phyloP scores from a whole-genome alignment of 169 alveolate species.

The Plasmodium vivax region DNA sequence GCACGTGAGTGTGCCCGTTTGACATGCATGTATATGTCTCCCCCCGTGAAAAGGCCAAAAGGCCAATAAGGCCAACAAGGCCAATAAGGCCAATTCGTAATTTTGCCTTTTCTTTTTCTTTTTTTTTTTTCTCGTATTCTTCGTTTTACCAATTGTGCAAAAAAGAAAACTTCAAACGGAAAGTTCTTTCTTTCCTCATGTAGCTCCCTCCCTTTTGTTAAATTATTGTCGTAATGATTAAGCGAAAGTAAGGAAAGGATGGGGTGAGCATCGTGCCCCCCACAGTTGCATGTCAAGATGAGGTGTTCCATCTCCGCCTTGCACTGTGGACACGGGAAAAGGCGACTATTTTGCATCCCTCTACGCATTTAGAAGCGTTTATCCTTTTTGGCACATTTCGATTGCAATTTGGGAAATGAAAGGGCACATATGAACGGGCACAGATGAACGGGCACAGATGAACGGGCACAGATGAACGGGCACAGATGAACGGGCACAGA shows the following conservation, averaged over 20 bases:
- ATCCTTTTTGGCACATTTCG: neutral
- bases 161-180: neutral
- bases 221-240: neutral
- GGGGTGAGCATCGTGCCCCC: neutral
- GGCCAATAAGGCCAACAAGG: too few species aligned
- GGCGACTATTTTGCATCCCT: neutral
- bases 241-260: neutral
- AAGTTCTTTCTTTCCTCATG: neutral
- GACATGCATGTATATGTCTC: neutral
- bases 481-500: too few species aligned
- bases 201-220: neutral
- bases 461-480: too few species aligned
- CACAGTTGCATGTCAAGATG: neutral
- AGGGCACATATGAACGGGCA: neutral
- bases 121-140: neutral
- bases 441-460: too few species aligned
- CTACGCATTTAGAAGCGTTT: conserved; percentile 20
- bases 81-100: neutral
- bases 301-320: neutral
- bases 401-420: neutral
- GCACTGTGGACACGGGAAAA: neutral
- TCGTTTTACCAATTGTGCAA: neutral
- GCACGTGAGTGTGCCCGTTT: neutral
- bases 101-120: neutral
- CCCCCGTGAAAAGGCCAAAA: neutral